Conservation (phyloP, 2,329 filamentous ascomycete genomes). For the Knoxdaviesia capensis region DNA sequence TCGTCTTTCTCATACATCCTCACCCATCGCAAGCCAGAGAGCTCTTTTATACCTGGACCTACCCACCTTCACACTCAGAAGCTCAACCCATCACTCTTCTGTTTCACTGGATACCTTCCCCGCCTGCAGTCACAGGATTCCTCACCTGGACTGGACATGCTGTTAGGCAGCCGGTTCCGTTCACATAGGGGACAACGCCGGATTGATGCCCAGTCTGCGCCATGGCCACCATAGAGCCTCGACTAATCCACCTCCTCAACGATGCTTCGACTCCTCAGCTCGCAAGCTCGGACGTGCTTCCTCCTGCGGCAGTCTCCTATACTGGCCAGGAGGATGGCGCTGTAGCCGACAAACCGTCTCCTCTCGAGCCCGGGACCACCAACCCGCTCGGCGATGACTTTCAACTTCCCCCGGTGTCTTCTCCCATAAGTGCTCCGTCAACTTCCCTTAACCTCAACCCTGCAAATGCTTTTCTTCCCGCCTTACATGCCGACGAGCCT, state of each 20-base stretch:
- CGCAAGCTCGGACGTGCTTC: slow-evolving; percentile 26
- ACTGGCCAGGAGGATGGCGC: slow-evolving; percentile 15
- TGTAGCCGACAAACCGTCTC: slow-evolving; percentile 23
- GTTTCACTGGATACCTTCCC: background rate
- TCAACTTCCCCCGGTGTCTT: too few relatives aligned
- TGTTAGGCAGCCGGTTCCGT: background rate
- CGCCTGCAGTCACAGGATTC: too few relatives aligned
- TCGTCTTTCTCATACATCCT: background rate
- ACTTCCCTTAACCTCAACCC: background rate
- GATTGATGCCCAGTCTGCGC: slow-evolving; percentile 11
- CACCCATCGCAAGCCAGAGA: background rate
- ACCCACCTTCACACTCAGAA: background rate
- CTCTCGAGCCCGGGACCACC: slow-evolving; percentile 28
- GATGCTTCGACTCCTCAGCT: slow-evolving; percentile 28
- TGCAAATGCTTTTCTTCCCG: background rate
- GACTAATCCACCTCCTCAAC: slow-evolving; percentile 44
- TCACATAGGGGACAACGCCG: background rate
- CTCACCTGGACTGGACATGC: background rate
- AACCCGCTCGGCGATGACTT: slow-evolving; percentile 9
- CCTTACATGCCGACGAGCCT: background rate
- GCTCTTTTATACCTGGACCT: background rate
- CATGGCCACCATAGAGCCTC: slow-evolving; percentile 48
- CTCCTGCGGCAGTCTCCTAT: slow-evolving; percentile 22
- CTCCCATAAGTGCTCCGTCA: background rate
- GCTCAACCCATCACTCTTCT: background rate